Evolutionary conservation across 305 asterid species (phyloP), one percentile per base, ranked within the genome.

Genomic region (Fraxinus latifolia): DNA sequence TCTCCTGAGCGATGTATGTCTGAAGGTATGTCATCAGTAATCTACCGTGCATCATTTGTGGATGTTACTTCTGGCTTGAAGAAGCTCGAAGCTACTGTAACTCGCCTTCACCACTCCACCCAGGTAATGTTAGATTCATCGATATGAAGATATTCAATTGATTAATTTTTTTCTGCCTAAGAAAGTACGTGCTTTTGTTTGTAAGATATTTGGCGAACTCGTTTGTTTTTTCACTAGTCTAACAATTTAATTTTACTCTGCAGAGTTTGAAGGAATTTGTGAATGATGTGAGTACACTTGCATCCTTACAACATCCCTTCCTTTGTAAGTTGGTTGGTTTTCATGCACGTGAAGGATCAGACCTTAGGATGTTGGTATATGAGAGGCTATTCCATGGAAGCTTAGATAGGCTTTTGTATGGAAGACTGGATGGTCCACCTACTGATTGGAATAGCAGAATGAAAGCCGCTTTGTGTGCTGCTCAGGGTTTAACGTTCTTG

Each of bases 301-400:
- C 98, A 72, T 91, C 98, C 65, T 81, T 96, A 90, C 97, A 91
- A 84, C 98, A 93, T 82, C 96, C 97, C 3, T 78, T 79, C 76
- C 93, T 95, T 83, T 94, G 98, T 89, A 96, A 92, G 86, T 86
- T 94, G 89, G 88, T 96, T 81, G 99, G 99, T 76, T 96, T 82
- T 87, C 98, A 95, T 86, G 99, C 98, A n/a, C 97, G 94, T 5
- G 98, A 96, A 89, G 94, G 92, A 85, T 92, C 99, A 12, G 98
- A 90, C 34, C 88, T 79, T 50, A 91, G 96, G 86, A 96, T 96
- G 98, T 85, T 96, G 89, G 97, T 96, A 70, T 96, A 94, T 81
- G 98, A 96, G 88, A 88, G 96, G 91, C 90, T 95, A 82, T 93
- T 85, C 74, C 97, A 96, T 82, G 98, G 99, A 84, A 95, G 98